phyloP scores from a whole-genome alignment of 371 early-diverging fungal species.

The Dichotomocladium elegans region DNA sequence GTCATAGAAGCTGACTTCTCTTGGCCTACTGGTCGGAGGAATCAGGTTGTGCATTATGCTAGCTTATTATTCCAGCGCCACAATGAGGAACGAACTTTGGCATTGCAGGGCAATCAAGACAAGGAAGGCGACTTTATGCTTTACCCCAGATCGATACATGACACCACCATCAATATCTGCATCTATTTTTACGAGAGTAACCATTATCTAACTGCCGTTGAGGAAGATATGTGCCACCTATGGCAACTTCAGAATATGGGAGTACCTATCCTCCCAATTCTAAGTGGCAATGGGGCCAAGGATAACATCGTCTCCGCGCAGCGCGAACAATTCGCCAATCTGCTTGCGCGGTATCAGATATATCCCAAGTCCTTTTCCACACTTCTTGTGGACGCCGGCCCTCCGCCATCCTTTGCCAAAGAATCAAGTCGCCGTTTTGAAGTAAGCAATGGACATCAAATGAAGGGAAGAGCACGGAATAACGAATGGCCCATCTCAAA shows the following conservation, averaged over 20 bases:
- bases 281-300: neutral
- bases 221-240: constrained; percentile 22
- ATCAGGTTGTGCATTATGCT: neutral
- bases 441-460: too few relatives aligned
- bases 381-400: constrained; percentile 5
- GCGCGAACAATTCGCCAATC: constrained; percentile 2
- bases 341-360: constrained; percentile 4
- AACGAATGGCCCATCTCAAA: neutral
- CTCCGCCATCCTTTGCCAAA: constrained; percentile 14
- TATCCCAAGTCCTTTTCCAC: constrained; percentile 7
- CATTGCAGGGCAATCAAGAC: neutral
- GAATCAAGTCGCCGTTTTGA: too few relatives aligned
- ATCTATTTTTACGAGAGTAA: constrained; percentile 40
- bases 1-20: constrained; percentile 24
- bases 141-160: neutral
- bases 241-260: constrained; percentile 25
- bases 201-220: neutral
- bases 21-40: neutral
- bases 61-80: too few relatives aligned
- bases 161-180: constrained; percentile 36
- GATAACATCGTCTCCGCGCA: neutral
- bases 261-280: constrained; percentile 26
- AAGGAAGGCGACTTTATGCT: neutral
- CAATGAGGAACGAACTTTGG: too few relatives aligned
- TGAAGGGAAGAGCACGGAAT: too few relatives aligned